phyloP scores from a whole-genome alignment of 176 grass and related monocot genomes.

The maize (Zea mays) region DNA sequence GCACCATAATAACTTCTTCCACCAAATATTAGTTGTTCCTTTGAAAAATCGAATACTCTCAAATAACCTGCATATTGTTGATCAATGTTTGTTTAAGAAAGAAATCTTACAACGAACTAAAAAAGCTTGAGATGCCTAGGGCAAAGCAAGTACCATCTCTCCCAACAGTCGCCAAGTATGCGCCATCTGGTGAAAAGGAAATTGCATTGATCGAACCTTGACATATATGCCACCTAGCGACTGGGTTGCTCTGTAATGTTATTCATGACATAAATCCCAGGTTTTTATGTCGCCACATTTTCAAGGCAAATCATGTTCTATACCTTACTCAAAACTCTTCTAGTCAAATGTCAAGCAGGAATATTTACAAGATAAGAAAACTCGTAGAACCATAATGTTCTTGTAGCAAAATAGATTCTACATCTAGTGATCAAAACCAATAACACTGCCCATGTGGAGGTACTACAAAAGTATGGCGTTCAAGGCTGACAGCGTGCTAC shows the following conservation, averaged over 20 bases:
- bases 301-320: constrained; percentile 6
- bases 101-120: neutral
- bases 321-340: neutral
- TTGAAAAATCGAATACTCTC: constrained; percentile 93
- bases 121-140: constrained; percentile 20
- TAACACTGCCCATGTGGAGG: neutral
- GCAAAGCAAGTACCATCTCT: constrained; percentile 78
- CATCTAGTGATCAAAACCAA: neutral
- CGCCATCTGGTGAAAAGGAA: constrained; percentile 88
- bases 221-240: constrained; percentile 93
- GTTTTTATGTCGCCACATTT: constrained; percentile 24
- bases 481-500: neutral
- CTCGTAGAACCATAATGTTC: neutral
- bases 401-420: constrained; percentile 14
- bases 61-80: constrained; percentile 69
- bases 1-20: constrained; percentile 98
- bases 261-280: constrained; percentile 29
- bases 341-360: constrained; percentile 17
- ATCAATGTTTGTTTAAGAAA: constrained; percentile 27
- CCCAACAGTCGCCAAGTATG: constrained; percentile 81
- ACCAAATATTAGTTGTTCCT: constrained; percentile 90
- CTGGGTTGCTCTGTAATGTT: constrained; percentile 74
- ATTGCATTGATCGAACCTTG: constrained; percentile 86
- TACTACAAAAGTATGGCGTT: constrained; percentile 1
- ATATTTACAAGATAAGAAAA: neutral